Base-by-base conservation (phyloP, 441 rosid species). In the Erysimum cheiri region DNA sequence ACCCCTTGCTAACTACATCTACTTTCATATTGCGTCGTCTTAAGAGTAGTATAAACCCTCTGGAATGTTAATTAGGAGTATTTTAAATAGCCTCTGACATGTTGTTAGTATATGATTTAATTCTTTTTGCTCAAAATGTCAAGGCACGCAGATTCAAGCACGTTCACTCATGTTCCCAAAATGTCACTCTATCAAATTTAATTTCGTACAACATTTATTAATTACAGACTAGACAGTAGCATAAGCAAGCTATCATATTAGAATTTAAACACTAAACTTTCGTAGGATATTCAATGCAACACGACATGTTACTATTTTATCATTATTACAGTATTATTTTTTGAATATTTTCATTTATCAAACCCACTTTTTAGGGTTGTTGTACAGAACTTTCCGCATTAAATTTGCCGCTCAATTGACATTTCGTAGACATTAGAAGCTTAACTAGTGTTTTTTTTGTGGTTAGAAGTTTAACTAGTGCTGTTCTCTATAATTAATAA, bases 61-160 rank as follows among this genome's bases (percentile, higher is more conserved):
- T 47, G 14, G 13, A 58, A 47, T 58, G 62, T 33, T 56, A 29
- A 36, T 56, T 48, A 17, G 8, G 4, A 12, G 4, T 5, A 19
- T 31, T n/a, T 10, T 46, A 31, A 49, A 37, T 22, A 59, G 13
- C 1, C 9, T 67, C 64, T 60, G 66, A 62, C 66, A 66, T 74
- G 73, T 14, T 62, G 29, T 53, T 52, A 67, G 48, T 60, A 36
- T 56, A 60, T 54, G 46, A 28, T 29, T 62, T 69, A 69, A 63
- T 55, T 55, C 1, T 12, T 47, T 75, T 63, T 60, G 70, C 74
- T 33, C 0, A 63, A 69, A 69, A 63, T 75, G 78, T 69, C 74
- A 56, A 69, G 70, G 70, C 78, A 56, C 78, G 66, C 54, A 75
- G 66, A 69, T 62, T 56, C 48, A 69, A 48, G 74, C 78, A 75